A percentile compares a stretch with the other conserved stretches of the same genome.
Conservation (phyloP, 2,329 filamentous ascomycete genomes). For the Rugonectria rugulosa region DNA sequence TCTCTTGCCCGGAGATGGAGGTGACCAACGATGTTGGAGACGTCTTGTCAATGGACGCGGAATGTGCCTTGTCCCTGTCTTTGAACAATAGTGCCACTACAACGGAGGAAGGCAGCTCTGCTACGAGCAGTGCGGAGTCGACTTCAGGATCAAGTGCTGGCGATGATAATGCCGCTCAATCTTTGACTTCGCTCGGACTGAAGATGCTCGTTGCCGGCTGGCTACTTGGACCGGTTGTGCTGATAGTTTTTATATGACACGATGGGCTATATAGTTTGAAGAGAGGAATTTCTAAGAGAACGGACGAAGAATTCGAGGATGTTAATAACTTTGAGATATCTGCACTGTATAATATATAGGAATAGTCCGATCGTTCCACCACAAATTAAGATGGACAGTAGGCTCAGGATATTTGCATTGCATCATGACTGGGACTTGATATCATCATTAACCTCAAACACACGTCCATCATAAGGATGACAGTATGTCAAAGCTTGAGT, state of each 20-base stretch:
- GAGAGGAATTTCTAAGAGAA: too few relatives aligned
- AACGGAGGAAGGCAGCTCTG: neutral
- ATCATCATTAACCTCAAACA: neutral
- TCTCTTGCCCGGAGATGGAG: conserved; percentile 6
- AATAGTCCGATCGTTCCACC: too few relatives aligned
- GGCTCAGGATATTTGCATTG: too few relatives aligned
- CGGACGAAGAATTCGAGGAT: too few relatives aligned
- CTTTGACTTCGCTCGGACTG: neutral
- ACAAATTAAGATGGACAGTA: too few relatives aligned
- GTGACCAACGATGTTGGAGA: conserved; percentile 5
- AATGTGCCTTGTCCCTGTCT: neutral
- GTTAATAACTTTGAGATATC: too few relatives aligned
- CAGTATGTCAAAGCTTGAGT: neutral
- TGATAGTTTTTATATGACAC: too few relatives aligned
- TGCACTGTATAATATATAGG: too few relatives aligned
- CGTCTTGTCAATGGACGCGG: conserved; percentile 1
- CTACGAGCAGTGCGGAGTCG: neutral
- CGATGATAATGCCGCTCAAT: neutral
- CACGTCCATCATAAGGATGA: neutral
- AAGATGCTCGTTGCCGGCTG: neutral
- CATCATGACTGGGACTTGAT: too few relatives aligned
- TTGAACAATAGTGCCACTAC: neutral
- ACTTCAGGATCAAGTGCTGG: too few relatives aligned
- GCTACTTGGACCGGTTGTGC: neutral
- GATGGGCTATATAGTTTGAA: too few relatives aligned